phyloP scores from a whole-genome alignment of 2,329 filamentous ascomycete genomes.

The Ophiostoma tasmaniense region DNA sequence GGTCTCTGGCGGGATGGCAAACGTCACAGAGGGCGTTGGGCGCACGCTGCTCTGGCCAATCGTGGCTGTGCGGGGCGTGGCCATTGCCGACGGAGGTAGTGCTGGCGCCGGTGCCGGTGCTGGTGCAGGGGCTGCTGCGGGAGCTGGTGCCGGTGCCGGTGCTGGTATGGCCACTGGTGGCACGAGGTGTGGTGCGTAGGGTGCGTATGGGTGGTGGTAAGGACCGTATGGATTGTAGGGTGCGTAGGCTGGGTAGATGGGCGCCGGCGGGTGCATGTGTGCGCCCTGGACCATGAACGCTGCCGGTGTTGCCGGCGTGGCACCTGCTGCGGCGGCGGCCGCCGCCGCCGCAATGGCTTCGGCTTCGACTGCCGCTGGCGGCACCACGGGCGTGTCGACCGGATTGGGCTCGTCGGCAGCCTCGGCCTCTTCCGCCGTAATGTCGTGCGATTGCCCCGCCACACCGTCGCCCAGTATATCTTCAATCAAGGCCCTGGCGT shows the following conservation, averaged over 20 bases:
- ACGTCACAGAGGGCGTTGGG: not conserved
- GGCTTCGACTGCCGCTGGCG: not conserved
- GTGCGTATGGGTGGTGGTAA: not conserved
- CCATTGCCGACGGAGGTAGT: not conserved
- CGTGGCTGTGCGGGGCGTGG: not conserved
- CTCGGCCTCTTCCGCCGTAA: not conserved
- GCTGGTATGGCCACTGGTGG: not conserved
- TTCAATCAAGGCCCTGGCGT: constrained; percentile 17
- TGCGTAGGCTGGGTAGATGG: not conserved
- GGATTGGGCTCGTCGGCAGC: not conserved
- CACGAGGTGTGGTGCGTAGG: not conserved
- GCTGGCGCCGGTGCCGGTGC: not conserved
- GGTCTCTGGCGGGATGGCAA: not conserved
- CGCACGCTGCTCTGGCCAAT: not conserved
- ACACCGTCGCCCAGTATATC: constrained; percentile 20
- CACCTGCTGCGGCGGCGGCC: not conserved
- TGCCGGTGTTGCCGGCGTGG: not conserved
- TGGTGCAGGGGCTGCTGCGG: not conserved
- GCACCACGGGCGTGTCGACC: not conserved
- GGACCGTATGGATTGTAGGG: not conserved
- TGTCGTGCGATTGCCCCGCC: constrained; percentile 5
- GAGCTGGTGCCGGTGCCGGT: not conserved
- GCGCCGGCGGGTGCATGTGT: not conserved
- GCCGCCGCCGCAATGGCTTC: not conserved
- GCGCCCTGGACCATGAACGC: not conserved